Percentiles rank a stretch among this genome's conserved stretches.
Conservation (phyloP, 768 basidiomycete genomes). For the Cyclocybe aegerita region DNA sequence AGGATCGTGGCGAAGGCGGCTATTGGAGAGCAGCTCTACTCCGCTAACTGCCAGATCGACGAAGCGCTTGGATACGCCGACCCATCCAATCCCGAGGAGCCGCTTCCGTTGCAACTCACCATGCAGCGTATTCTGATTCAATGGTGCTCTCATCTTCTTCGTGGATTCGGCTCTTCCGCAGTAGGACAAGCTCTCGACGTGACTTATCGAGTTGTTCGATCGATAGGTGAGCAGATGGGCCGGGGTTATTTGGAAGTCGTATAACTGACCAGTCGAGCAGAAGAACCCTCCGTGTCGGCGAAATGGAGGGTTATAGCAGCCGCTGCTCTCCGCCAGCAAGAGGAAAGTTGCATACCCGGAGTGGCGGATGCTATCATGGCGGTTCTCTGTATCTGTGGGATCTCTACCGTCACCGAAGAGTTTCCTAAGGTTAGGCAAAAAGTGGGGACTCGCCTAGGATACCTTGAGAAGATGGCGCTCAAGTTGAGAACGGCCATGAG, state of each 20-base stretch:
- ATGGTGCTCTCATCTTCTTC: constrained; percentile 1
- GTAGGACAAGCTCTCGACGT: too few relatives aligned
- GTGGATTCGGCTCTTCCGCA: neutral
- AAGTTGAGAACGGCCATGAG: neutral
- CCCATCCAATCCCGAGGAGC: constrained; percentile 3
- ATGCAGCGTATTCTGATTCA: constrained; percentile 4
- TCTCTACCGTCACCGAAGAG: neutral
- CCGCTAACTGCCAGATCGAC: constrained; percentile 7
- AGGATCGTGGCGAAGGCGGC: neutral
- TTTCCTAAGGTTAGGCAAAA: neutral
- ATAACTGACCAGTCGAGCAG: neutral
- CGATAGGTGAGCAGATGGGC: too few relatives aligned
- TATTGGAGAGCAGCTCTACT: constrained; percentile 1
- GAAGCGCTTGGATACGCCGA: neutral
- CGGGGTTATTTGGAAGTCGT: neutral
- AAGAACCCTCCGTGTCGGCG: constrained; percentile 3
- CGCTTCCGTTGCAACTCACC: constrained; percentile 6
- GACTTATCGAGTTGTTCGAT: too few relatives aligned
- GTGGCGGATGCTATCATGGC: neutral
- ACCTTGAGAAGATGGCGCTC: constrained; percentile 1
- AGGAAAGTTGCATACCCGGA: neutral
- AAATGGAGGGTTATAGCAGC: constrained; percentile 11
- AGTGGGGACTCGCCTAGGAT: neutral
- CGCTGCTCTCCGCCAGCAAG: neutral
- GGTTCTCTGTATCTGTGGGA: constrained; percentile 6